Conservation (phyloP, 2,329 filamentous ascomycete species). For the Penicillium psychrosexuale region DNA sequence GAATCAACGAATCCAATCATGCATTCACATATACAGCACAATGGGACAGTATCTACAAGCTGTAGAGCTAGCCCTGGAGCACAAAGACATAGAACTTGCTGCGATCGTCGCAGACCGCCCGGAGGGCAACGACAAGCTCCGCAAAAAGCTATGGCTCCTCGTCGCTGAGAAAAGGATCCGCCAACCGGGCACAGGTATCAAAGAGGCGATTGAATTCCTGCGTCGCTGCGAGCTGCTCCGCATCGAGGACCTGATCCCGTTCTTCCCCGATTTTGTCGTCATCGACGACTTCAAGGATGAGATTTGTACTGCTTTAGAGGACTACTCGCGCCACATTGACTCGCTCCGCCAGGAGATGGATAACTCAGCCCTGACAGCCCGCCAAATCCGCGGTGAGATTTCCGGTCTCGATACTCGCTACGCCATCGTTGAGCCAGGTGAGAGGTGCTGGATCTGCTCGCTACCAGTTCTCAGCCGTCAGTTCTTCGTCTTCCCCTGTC, state of each 20-base stretch:
- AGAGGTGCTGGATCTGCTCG: slow-evolving; percentile 86
- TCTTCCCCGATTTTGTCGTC: slow-evolving; percentile 97
- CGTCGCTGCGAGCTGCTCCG: slow-evolving; percentile 85
- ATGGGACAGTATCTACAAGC: slow-evolving; percentile 95
- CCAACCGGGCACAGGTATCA: slow-evolving; percentile 76
- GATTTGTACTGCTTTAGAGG: slow-evolving; percentile 88
- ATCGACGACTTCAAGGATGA: slow-evolving; percentile 99
- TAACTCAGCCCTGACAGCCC: slow-evolving; percentile 80
- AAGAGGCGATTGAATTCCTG: slow-evolving; percentile 87
- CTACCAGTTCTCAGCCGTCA: slow-evolving; percentile 83
- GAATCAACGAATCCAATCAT: slow-evolving; percentile 86
- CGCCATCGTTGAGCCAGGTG: slow-evolving; percentile 92
- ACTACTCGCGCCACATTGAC: slow-evolving; percentile 90
- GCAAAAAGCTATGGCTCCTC: slow-evolving; percentile 93
- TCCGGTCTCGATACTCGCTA: slow-evolving; percentile 81
- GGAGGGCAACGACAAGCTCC: slow-evolving; percentile 71
- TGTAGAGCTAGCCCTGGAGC: slow-evolving; percentile 85
- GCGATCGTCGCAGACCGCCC: slow-evolving; percentile 82
- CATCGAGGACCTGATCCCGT: slow-evolving; percentile 95
- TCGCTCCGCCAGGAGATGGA: slow-evolving; percentile 91
- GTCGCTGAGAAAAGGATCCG: slow-evolving; percentile 93
- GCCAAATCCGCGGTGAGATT: slow-evolving; percentile 88
- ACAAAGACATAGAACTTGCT: slow-evolving; percentile 85
- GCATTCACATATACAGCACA: slow-evolving; percentile 93
- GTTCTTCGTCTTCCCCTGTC: slow-evolving; percentile 98